Conservation (phyloP, 345 rosid species). For the Sisymbrium altissimum region DNA sequence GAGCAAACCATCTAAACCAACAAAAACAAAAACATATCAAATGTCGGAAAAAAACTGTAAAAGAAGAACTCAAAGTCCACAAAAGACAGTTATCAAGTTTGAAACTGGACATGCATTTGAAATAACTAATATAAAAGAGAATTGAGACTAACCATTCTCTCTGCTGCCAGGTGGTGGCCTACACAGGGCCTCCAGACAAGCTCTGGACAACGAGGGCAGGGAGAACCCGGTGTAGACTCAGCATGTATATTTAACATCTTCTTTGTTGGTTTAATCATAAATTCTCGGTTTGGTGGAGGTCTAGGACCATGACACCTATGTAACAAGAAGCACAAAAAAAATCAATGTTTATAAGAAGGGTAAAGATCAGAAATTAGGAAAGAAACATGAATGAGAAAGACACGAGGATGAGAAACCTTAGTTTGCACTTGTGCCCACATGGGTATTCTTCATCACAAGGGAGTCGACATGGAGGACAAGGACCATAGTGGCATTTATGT, state of each 20-base stretch:
- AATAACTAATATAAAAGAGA: slow-evolving; percentile 7
- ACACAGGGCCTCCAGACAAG: slow-evolving; percentile 82
- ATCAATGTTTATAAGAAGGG: background rate
- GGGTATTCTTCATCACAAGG: slow-evolving; percentile 79
- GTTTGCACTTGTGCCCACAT: slow-evolving; percentile 80
- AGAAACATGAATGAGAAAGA: background rate
- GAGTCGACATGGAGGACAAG: slow-evolving; percentile 78
- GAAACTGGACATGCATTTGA: background rate
- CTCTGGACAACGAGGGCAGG: slow-evolving; percentile 90
- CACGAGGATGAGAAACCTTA: slow-evolving; percentile 47
- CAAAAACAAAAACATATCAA: slow-evolving; percentile 11
- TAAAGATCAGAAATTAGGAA: background rate
- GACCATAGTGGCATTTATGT: slow-evolving; percentile 92
- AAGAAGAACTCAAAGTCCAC: background rate
- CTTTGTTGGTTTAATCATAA: slow-evolving; percentile 74
- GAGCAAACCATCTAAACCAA: slow-evolving; percentile 81
- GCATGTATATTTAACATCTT: slow-evolving; percentile 54
- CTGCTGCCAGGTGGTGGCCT: slow-evolving; percentile 82
- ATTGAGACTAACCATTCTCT: slow-evolving; percentile 60
- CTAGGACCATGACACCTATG: slow-evolving; percentile 82
- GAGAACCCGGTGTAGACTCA: slow-evolving; percentile 72
- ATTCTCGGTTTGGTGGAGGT: slow-evolving; percentile 85
- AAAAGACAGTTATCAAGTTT: background rate
- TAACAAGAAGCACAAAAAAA: slow-evolving; percentile 16
- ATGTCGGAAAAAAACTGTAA: background rate